These are phyloP conservation scores for Talaromyces amestolkiae DNA, from an alignment of 2,329 filamentous ascomycete species.

Conservation along the genomic window DNA sequence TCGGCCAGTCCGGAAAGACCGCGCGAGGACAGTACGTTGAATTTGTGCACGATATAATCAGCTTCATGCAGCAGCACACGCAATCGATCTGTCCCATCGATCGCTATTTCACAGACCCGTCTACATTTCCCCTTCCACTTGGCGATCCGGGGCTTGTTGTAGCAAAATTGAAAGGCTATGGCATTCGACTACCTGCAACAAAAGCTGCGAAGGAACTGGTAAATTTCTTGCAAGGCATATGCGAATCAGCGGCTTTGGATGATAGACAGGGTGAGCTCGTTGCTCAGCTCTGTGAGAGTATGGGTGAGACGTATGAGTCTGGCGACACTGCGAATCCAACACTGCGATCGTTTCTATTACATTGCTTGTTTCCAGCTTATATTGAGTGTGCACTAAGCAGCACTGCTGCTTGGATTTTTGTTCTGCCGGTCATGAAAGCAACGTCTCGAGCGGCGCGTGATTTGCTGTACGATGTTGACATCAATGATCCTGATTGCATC, in stretches of 20 bases:
- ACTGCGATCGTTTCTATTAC: conserved; percentile 53
- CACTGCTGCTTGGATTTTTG: conserved; percentile 51
- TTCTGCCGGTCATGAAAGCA: conserved; percentile 53
- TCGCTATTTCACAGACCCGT: conserved; percentile 60
- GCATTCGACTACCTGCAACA: conserved; percentile 50
- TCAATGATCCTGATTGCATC: conserved; percentile 41
- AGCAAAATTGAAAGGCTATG: conserved; percentile 59
- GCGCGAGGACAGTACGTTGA: conserved; percentile 56
- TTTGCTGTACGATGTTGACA: conserved; percentile 47
- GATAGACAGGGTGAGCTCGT: conserved; percentile 57
- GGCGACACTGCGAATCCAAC: conserved; percentile 42
- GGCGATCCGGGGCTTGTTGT: conserved; percentile 63
- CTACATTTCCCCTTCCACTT: conserved; percentile 59
- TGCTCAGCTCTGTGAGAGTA: conserved; percentile 52
- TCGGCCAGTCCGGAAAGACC: conserved; percentile 38
- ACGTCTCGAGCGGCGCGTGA: conserved; percentile 43
- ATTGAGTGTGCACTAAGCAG: conserved; percentile 49
- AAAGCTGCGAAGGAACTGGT: conserved; percentile 55
- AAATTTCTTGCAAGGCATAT: conserved; percentile 59
- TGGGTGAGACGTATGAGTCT: conserved; percentile 45
- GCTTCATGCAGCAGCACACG: conserved; percentile 60
- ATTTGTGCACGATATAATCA: conserved; percentile 61
- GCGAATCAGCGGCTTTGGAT: conserved; percentile 58
- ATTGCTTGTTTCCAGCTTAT: conserved; percentile 58
- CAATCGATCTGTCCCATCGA: conserved; percentile 55